These are phyloP conservation scores for Saccharomyces hybrid DNA, from an alignment of 1,139 yeast species.

Conservation along the genomic window DNA sequence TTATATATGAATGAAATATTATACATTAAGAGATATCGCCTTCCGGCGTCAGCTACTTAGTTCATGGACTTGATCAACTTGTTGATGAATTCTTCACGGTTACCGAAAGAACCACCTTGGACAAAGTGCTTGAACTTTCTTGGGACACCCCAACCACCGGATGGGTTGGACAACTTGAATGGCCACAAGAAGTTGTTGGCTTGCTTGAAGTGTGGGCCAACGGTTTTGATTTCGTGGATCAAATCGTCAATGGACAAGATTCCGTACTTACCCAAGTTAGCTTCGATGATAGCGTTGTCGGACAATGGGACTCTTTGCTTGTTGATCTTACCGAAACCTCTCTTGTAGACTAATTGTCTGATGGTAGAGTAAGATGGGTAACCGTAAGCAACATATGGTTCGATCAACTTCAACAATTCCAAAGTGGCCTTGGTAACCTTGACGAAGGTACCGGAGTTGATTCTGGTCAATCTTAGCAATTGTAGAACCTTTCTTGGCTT, in stretches of 20 bases:
- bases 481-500: constrained; percentile 99
- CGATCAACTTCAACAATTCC: constrained; percentile 94
- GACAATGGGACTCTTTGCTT: constrained; percentile 95
- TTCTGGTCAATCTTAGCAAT: constrained; percentile 94
- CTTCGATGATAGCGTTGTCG: constrained; percentile 93
- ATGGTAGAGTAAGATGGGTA: constrained; percentile 96
- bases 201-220: too few relatives aligned
- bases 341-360: constrained; percentile 97
- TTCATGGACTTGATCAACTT: too few relatives aligned
- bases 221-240: background rate
- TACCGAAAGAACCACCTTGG: too few relatives aligned
- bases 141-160: too few relatives aligned
- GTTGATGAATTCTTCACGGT: too few relatives aligned
- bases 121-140: too few relatives aligned
- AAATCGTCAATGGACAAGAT: constrained; percentile 87
- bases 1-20: background rate
- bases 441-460: constrained; percentile 97
- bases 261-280: constrained; percentile 91
- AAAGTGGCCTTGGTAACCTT: constrained; percentile 97
- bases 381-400: constrained; percentile 99
- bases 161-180: too few relatives aligned
- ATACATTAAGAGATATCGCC: background rate
- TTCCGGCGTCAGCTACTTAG: background rate
- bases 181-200: too few relatives aligned
- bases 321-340: constrained; percentile 99